Evolutionary conservation across 768 basidiomycete genomes (phyloP), one percentile per base, ranked within the genome.

Genomic region (Mycena albidolilacea): DNA sequence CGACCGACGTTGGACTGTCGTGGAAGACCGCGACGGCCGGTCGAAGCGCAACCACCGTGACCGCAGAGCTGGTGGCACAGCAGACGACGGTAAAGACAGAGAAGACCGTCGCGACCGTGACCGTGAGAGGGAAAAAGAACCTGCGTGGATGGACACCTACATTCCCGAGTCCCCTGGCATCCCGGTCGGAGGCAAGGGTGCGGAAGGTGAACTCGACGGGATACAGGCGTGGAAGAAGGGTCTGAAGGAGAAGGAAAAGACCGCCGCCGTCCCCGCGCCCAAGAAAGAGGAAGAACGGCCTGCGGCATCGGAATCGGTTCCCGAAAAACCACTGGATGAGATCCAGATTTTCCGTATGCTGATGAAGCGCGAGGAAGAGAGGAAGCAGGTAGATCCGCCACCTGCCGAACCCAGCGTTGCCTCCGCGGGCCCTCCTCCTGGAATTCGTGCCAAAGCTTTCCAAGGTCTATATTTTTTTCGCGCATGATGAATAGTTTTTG

Each of bases 111-210:
- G 84, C 73, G 90, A 89, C 64, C 85, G 88, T 69, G 91, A 91
- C 74, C 84, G 88, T 68, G 91, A 91, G 75, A 90, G 89, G 76
- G 95, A 96, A 84, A 95, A 93, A 77, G 95, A 96, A 79, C 95
- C 95, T 30, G 95, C 95, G 19, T 96, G 95, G 95, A 96, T 96
- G 95, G 95, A 95, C 75, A 91, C 93, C 21, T 95, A 95, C 79
- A 87, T 95, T 72, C 94, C 94, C 14, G 86, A 83, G 63, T 87
- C 86, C 30, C 80, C 89, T 59, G 93, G 92, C 15, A 90, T 94
- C 65, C 52, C 52, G 23, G 85, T 94, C 66, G 92, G 93, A 19
- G 89, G 89, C 9, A 88, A 88, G 71, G 84, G 83, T 41, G 80
- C 82, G 37, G 87, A 89, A 60, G 95, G 93, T 21, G 92, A 93